Conservation (phyloP, 176 grass and related monocot species). For the Leersia perrieri region DNA sequence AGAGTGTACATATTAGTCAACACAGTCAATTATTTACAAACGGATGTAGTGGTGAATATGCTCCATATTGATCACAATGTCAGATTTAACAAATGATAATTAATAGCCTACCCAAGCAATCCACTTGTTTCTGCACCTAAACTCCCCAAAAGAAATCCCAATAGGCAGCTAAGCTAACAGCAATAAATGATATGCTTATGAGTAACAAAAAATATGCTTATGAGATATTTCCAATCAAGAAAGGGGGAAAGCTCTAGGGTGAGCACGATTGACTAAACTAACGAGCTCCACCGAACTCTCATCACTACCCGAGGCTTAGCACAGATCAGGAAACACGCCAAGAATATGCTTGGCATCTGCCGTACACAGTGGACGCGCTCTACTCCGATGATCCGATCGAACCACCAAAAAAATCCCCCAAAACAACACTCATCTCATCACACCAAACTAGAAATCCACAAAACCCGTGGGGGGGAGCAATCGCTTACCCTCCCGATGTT, state of each 20-base stretch:
- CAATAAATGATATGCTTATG: not conserved
- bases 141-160: not conserved
- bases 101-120: not conserved
- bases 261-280: not conserved
- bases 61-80: not conserved
- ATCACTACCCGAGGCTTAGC: not conserved
- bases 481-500: not conserved
- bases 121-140: not conserved
- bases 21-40: not conserved
- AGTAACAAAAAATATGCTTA: not conserved
- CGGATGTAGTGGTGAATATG: not conserved
- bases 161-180: not conserved
- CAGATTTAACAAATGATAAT: not conserved
- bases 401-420: not conserved
- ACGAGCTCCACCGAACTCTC: not conserved
- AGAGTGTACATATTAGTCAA: not conserved
- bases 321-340: not conserved
- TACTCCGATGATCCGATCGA: conserved; percentile 1
- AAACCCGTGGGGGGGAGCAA: not conserved
- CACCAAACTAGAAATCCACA: not conserved
- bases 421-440: not conserved
- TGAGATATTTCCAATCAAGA: not conserved
- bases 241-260: not conserved
- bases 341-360: not conserved
- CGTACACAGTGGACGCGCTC: not conserved